Evolutionary conservation across 148 eudicot genomes (phyloP).

Genomic region (Pouteria glomerata): DNA sequence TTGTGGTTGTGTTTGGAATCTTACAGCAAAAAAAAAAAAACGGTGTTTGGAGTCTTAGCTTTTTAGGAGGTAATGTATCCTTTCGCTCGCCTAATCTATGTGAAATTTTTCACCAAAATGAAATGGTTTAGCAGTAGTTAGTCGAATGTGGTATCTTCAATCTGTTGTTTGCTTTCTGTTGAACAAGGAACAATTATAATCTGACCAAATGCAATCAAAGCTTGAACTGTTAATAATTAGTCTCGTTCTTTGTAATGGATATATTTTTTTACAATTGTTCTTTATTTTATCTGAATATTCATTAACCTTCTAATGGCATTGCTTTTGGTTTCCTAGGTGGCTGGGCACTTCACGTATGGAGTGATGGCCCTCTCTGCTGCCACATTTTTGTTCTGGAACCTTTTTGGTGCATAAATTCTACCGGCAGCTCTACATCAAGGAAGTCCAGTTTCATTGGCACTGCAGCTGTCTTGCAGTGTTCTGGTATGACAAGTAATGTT

Average conservation of each 20-base stretch:
- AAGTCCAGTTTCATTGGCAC: constrained; percentile 72
- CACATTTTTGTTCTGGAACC: constrained; percentile 89
- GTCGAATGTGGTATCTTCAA: background rate
- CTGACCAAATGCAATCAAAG: background rate
- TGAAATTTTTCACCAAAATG: background rate
- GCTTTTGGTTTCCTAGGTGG: constrained; percentile 41
- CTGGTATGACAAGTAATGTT: constrained; percentile 41
- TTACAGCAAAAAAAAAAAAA: no score
- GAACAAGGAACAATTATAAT: background rate
- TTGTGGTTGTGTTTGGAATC: background rate
- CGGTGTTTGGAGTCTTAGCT: no score
- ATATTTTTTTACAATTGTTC: background rate
- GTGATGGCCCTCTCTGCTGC: constrained; percentile 97
- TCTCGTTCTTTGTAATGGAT: background rate
- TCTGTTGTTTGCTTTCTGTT: background rate
- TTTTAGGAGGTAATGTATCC: background rate
- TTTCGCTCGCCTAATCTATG: background rate
- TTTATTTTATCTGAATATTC: background rate
- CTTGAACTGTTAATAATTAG: background rate
- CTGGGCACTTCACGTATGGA: constrained; percentile 93
- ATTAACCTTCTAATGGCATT: constrained; percentile 4
- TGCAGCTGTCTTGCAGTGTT: constrained; percentile 97
- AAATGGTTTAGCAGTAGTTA: no score
- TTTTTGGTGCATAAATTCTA: constrained; percentile 64
- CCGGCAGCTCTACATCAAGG: constrained; percentile 70